Conservation (phyloP, 495 filamentous ascomycete genomes). For the Pyrenula massariospora region DNA sequence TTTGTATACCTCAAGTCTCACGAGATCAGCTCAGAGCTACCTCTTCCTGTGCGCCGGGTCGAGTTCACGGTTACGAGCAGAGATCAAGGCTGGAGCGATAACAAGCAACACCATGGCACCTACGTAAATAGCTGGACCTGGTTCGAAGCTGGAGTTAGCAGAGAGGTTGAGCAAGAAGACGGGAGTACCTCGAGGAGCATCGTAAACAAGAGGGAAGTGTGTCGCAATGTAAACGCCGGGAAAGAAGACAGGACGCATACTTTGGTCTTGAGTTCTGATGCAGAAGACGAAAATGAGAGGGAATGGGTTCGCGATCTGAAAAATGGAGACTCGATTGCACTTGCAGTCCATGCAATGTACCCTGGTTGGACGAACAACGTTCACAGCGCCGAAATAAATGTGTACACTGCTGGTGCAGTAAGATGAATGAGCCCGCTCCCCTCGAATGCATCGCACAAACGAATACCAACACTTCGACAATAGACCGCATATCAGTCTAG, state of each 20-base stretch:
- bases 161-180: constrained; percentile 11
- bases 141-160: constrained; percentile 47
- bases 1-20: not conserved
- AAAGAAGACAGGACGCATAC: not conserved
- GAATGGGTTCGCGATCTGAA: not conserved
- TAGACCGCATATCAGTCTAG: too few species aligned
- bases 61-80: constrained; percentile 40
- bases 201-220: not conserved
- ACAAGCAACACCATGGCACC: constrained; percentile 13
- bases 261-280: not conserved
- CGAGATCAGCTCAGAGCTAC: not conserved
- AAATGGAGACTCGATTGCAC: not conserved
- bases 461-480: too few species aligned
- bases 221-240: not conserved
- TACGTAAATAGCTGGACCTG: constrained; percentile 40
- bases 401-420: not conserved
- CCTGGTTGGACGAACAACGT: not conserved
- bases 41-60: constrained; percentile 27
- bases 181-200: not conserved
- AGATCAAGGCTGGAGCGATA: constrained; percentile 45
- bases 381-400: not conserved
- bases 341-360: not conserved
- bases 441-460: too few species aligned
- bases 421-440: not conserved
- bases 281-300: not conserved